Base-by-base conservation (phyloP, 2,329 filamentous ascomycete species). In the Penicillium hesseltinei region DNA sequence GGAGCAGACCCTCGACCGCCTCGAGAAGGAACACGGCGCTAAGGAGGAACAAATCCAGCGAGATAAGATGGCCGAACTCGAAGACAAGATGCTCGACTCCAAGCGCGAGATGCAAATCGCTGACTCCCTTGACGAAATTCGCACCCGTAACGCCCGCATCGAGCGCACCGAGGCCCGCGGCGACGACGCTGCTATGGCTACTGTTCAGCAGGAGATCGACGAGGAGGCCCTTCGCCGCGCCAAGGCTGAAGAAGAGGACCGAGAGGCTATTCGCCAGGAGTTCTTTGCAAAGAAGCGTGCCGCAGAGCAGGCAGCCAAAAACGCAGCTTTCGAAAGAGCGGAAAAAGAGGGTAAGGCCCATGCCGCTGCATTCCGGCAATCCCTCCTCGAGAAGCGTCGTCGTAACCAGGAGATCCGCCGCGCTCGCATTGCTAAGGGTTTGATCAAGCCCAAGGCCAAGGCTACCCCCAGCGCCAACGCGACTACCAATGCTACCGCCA, bases 31-130 rank as follows among this genome's bases (percentile, higher is more conserved):
- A 70, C 88, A 88, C 66, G 81, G 81, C 21, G 83, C 86, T 64
- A 84, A 82, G 38, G 81, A 82, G 52, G 81, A 84, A 63, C 78
- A 87, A 63, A 84, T 88, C 57, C 91, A 96, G 74, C 83, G 87
- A 63, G 92, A 97, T 73, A 91, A 91, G 23, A 99, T 99, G 95
- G 89, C 89, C 56, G 92, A 97, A 71, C 78, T 99, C 46, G 94
- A 99, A 77, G 88, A 89, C 62, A 97, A 97, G 79, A 96, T 93
- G 54, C 79, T 89, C 23, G 94, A 99, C 73, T 92, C 92, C 1
- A 92, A 94, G 79, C 83, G 89, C 40, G 94, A 99, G 76, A 99
- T 99, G 92, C 91, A 90, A 19, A 91, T 97, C 44, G 94, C 94
- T 2, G 94, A 99, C 78, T 93, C 92, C 8, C 78, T 99, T 54